These are phyloP conservation scores for Kodamaea suecica DNA, from an alignment of 1,139 yeast genomes.

Conservation along the genomic window DNA sequence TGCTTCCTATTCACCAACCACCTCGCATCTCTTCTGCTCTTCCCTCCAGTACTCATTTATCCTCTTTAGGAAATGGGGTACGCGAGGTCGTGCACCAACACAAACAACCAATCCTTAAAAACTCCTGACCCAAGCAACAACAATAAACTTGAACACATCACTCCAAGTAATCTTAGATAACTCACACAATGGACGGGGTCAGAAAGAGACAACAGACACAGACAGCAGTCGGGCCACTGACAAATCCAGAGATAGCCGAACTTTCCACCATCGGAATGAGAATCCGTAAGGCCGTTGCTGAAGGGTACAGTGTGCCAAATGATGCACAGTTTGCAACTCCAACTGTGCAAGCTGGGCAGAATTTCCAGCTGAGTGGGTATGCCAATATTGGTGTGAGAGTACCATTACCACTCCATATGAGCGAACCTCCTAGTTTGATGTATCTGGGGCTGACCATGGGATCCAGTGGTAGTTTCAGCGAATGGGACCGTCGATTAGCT, in stretches of 20 bases:
- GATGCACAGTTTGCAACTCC: slow-evolving; percentile 14
- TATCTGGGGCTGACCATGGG: slow-evolving; percentile 41
- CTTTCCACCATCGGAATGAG: slow-evolving; percentile 67
- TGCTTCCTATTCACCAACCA: too few relatives aligned
- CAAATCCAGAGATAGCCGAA: slow-evolving; percentile 18
- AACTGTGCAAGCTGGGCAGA: slow-evolving; percentile 4
- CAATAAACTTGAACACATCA: too few relatives aligned
- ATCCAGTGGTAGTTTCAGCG: slow-evolving; percentile 39
- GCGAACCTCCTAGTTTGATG: slow-evolving; percentile 40
- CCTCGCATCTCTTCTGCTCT: too few relatives aligned
- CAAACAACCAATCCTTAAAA: too few relatives aligned
- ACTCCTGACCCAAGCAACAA: too few relatives aligned
- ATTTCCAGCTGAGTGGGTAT: slow-evolving; percentile 5
- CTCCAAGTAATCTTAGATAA: too few relatives aligned
- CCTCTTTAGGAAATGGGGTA: too few relatives aligned
- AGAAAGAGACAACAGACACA: slow-evolving; percentile 22
- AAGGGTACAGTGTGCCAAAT: slow-evolving; percentile 48
- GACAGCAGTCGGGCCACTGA: slow-evolving; percentile 14
- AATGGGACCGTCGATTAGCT: slow-evolving; percentile 39
- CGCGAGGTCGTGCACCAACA: too few relatives aligned
- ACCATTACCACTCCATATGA: slow-evolving; percentile 49
- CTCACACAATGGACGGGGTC: not conserved
- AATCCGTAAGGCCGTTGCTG: slow-evolving; percentile 62
- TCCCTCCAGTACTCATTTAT: too few relatives aligned
- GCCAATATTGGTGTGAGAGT: slow-evolving; percentile 33